These are phyloP conservation scores for Leccinellum luteum DNA, from an alignment of 768 basidiomycete genomes.

Conservation along the genomic window DNA sequence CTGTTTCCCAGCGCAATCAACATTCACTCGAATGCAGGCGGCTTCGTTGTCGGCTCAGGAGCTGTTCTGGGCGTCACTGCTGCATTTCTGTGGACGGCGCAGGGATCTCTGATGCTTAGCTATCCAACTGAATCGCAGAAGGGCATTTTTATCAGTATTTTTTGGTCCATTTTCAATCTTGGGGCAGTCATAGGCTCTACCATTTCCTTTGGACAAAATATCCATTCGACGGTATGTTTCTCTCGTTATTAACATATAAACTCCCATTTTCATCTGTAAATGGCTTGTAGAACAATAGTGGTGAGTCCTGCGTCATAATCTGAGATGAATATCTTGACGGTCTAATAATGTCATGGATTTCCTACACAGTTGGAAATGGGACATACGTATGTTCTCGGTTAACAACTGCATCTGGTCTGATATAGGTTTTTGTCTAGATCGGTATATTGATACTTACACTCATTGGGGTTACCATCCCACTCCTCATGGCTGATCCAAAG, in stretches of 20 bases:
- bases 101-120: constrained; percentile 81
- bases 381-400: constrained; percentile 58
- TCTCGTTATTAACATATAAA: neutral
- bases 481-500: constrained; percentile 68
- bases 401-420: neutral
- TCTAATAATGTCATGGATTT: neutral
- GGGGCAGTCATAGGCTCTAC: constrained; percentile 77
- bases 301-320: constrained; percentile 18
- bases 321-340: neutral
- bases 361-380: constrained; percentile 55
- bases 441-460: constrained; percentile 71
- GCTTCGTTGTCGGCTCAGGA: constrained; percentile 72
- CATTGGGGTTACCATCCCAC: constrained; percentile 63
- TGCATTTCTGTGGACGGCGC: constrained; percentile 75
- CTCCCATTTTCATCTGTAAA: neutral
- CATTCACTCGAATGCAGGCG: constrained; percentile 57
- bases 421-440: constrained; percentile 46
- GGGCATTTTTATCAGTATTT: constrained; percentile 72
- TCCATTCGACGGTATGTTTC: constrained; percentile 30
- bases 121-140: constrained; percentile 81
- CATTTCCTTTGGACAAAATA: constrained; percentile 72
- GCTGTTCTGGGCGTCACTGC: constrained; percentile 73
- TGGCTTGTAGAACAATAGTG: constrained; percentile 24
- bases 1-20: constrained; percentile 53
- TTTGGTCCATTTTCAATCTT: constrained; percentile 86